Percentiles rank a stretch among this genome's conserved stretches.
These are phyloP conservation scores for Hypoxylon lienhwacheense DNA, from an alignment of 495 filamentous ascomycete genomes.

Conservation along the genomic window DNA sequence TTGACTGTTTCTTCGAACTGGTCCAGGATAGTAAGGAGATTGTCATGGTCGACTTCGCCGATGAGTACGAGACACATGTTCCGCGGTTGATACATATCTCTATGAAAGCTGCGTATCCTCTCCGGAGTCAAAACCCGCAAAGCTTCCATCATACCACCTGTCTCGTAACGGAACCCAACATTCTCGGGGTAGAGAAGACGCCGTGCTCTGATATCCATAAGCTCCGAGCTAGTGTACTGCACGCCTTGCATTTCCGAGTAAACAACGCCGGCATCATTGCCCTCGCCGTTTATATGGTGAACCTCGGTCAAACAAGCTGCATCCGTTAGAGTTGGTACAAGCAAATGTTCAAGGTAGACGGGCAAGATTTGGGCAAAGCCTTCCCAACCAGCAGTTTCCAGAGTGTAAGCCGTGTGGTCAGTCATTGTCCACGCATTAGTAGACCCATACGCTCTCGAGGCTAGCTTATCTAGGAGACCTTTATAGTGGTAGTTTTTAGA, in stretches of 20 bases:
- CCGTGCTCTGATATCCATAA: constrained; percentile 79
- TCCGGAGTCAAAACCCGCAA: constrained; percentile 83
- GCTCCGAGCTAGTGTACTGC: constrained; percentile 76
- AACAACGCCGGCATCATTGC: constrained; percentile 95
- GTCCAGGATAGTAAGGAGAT: constrained; percentile 79
- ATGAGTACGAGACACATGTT: constrained; percentile 90
- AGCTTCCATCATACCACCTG: constrained; percentile 93
- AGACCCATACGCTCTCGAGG: constrained; percentile 85
- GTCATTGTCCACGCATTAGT: constrained; percentile 97
- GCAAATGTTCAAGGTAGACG: constrained; percentile 92
- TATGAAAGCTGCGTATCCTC: constrained; percentile 88
- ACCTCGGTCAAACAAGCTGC: constrained; percentile 94
- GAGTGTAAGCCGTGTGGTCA: constrained; percentile 95
- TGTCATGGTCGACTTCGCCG: constrained; percentile 81
- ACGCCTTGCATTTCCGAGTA: constrained; percentile 99
- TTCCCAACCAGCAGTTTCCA: constrained; percentile 94
- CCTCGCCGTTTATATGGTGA: constrained; percentile 88
- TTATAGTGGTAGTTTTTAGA: constrained; percentile 94
- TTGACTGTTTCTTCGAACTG: constrained; percentile 86
- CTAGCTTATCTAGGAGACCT: constrained; percentile 89
- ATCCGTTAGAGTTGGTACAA: constrained; percentile 89
- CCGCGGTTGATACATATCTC: constrained; percentile 96
- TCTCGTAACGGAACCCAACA: constrained; percentile 93
- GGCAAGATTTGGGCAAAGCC: constrained; percentile 93
- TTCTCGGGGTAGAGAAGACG: constrained; percentile 84